Evolutionary conservation across 345 rosid genomes (phyloP).

Genomic region (Eucalyptus cloeziana): DNA sequence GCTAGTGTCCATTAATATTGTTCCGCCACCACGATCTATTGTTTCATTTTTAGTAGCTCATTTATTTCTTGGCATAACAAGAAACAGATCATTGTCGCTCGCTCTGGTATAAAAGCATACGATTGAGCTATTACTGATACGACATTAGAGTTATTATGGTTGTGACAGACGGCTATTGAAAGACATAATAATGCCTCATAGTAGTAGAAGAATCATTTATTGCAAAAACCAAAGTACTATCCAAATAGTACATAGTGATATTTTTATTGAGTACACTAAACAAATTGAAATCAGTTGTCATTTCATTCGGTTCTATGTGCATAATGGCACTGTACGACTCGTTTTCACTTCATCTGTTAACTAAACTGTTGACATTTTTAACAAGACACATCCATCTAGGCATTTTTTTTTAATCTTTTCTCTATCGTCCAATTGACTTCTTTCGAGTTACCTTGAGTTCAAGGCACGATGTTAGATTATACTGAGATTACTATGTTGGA

Average conservation of each 20-base stretch:
- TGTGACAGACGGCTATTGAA: not conserved
- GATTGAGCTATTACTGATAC: not conserved
- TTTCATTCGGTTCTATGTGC: not conserved
- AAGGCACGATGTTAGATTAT: not conserved
- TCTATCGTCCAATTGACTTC: not conserved
- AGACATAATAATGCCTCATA: not conserved
- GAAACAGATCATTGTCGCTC: rapidly evolving
- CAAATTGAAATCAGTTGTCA: not conserved
- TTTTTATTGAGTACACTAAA: not conserved
- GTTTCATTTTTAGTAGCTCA: not conserved
- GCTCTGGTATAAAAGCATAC: not conserved
- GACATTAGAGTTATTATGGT: not conserved
- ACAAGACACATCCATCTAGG: not conserved
- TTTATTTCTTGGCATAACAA: not conserved
- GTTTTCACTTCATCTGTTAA: not conserved
- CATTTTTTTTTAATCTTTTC: not conserved
- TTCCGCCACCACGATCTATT: not conserved
- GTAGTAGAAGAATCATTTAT: not conserved
- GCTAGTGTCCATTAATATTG: not conserved
- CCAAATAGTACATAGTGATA: not conserved
- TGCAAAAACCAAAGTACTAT: not conserved
- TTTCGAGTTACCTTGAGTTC: not conserved
- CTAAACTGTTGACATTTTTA: not conserved
- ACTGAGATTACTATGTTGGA: not conserved
- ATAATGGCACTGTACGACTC: rapidly evolving